These are phyloP conservation scores for Russula earlei DNA, from an alignment of 768 basidiomycete genomes.

Conservation along the genomic window DNA sequence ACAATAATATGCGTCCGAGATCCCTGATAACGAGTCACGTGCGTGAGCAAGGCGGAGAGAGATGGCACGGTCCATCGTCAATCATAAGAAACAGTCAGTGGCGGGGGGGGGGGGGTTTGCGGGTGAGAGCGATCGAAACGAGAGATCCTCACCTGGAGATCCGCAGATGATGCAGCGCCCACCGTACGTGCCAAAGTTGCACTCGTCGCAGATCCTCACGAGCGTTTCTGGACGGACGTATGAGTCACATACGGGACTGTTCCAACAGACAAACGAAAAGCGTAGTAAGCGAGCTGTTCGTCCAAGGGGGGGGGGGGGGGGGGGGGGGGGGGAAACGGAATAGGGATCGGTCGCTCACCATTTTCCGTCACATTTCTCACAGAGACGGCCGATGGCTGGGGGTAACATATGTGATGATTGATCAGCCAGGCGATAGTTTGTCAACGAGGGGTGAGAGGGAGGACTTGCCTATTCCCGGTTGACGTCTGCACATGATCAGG, in stretches of 20 bases:
- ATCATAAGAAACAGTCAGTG: too few relatives aligned
- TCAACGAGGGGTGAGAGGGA: too few relatives aligned
- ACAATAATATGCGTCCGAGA: conserved; percentile 98
- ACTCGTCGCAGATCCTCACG: conserved; percentile 98
- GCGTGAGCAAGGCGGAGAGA: not conserved
- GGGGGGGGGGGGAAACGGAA: too few relatives aligned
- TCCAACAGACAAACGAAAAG: not conserved
- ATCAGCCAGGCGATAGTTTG: conserved; percentile 2
- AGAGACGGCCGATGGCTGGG: conserved; percentile 90
- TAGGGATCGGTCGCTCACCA: conserved; percentile 48
- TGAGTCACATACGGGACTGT: conserved; percentile 95
- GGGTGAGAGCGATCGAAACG: not conserved
- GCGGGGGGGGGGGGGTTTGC: not conserved
- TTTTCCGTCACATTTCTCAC: conserved; percentile 99
- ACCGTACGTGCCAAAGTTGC: conserved; percentile 97
- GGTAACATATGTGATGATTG: not conserved
- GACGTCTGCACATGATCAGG: conserved; percentile 96
- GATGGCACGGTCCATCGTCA: too few relatives aligned
- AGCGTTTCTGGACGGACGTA: conserved; percentile 98
- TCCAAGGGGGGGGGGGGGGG: not conserved
- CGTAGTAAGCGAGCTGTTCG: too few relatives aligned
- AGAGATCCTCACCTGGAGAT: conserved; percentile 57
- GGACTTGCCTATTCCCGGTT: conserved; percentile 85
- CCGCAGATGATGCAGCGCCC: conserved; percentile 98
- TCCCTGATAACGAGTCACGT: conserved; percentile 44